These are phyloP conservation scores for Pseudogymnoascus sp. DNA, from an alignment of 2,329 filamentous ascomycete species.

Conservation along the genomic window DNA sequence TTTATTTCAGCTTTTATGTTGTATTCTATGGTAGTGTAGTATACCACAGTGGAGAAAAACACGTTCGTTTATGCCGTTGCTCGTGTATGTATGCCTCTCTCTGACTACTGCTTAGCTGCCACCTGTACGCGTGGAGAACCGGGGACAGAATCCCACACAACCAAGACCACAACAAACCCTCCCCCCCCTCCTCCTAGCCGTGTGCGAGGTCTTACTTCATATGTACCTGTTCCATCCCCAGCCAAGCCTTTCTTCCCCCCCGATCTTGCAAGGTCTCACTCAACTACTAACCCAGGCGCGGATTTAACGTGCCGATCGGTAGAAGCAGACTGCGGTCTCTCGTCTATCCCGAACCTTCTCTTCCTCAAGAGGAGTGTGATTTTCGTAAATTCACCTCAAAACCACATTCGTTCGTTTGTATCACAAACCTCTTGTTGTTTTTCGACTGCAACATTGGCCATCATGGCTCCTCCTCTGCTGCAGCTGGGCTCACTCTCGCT, in stretches of 20 bases:
- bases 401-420: background rate
- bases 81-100: too few species aligned
- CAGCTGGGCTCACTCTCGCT: background rate
- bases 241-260: background rate
- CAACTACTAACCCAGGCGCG: background rate
- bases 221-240: background rate
- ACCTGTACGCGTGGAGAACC: background rate
- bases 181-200: background rate
- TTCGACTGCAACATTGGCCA: background rate
- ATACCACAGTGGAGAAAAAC: background rate
- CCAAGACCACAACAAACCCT: background rate
- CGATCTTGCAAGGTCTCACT: slow-evolving; percentile 3
- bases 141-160: too few species aligned
- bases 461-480: background rate
- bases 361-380: background rate
- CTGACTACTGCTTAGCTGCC: background rate
- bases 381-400: background rate
- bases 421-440: background rate
- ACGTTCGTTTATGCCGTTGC: background rate
- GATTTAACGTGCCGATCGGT: background rate
- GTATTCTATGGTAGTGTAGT: too few species aligned
- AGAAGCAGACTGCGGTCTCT: background rate
- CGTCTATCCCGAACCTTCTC: background rate
- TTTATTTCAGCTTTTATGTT: background rate
- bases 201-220: background rate